phyloP scores from a whole-genome alignment of 345 rosid genomes.

The Chamaenerion angustifolium region DNA sequence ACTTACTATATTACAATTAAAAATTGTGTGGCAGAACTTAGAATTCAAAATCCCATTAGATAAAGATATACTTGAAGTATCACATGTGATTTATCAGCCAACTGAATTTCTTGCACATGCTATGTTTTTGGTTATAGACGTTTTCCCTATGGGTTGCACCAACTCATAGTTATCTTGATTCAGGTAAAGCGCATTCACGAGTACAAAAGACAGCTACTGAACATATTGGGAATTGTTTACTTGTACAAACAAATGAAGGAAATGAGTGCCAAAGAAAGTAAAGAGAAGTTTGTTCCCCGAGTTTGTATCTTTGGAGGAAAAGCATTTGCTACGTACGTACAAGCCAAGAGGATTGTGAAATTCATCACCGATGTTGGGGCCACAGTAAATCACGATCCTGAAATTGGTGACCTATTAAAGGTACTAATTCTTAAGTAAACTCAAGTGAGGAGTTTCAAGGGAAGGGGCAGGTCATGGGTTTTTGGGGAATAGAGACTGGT shows the following conservation, averaged over 20 bases:
- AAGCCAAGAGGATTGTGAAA: constrained; percentile 44
- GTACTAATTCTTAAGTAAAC: constrained; percentile 7
- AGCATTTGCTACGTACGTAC: constrained; percentile 39
- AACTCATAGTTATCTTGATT: background rate
- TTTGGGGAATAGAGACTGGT: too few species aligned
- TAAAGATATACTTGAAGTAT: too few species aligned
- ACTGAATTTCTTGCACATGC: background rate
- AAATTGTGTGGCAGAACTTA: too few species aligned
- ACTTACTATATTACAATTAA: too few species aligned
- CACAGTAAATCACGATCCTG: constrained; percentile 28
- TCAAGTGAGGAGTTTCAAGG: too few species aligned
- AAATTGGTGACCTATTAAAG: constrained; percentile 33
- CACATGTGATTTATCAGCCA: too few species aligned
- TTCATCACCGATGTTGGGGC: constrained; percentile 37
- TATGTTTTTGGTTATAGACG: background rate
- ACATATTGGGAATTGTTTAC: constrained; percentile 30
- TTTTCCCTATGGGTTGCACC: too few species aligned
- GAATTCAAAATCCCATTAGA: too few species aligned
- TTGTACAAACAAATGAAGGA: constrained; percentile 39
- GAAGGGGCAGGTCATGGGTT: too few species aligned
- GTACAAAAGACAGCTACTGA: constrained; percentile 36
- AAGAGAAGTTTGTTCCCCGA: constrained; percentile 20
- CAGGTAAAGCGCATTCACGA: constrained; percentile 40
- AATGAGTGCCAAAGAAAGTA: constrained; percentile 22
- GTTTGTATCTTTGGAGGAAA: constrained; percentile 45